phyloP scores from a whole-genome alignment of 495 filamentous ascomycete genomes.

The Penicillium verhagenii region DNA sequence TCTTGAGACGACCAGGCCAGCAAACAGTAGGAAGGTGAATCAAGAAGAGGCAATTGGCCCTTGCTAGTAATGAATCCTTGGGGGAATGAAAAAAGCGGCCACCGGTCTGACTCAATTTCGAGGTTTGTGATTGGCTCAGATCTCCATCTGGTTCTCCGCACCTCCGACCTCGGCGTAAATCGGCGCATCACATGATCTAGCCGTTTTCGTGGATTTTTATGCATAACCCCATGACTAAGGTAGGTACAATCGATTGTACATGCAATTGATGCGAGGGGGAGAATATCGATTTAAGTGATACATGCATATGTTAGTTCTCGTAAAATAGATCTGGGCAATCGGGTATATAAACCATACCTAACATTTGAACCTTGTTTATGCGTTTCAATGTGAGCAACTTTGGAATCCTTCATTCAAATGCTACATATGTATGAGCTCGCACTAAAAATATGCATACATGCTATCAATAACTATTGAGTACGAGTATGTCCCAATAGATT shows the following conservation, averaged over 20 bases:
- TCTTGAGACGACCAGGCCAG: conserved; percentile 34
- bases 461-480: too few species aligned
- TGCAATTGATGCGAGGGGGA: not conserved
- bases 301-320: too few species aligned
- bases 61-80: conserved; percentile 21
- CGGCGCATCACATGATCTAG: conserved; percentile 6
- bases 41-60: conserved; percentile 22
- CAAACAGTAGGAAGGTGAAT: conserved; percentile 15
- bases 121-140: conserved; percentile 25
- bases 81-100: conserved; percentile 27
- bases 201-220: not conserved
- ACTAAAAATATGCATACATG: too few species aligned
- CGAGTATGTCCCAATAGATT: too few species aligned
- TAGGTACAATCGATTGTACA: too few species aligned
- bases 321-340: too few species aligned
- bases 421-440: too few species aligned
- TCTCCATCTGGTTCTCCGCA: conserved; percentile 13
- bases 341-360: too few species aligned
- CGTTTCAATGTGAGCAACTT: too few species aligned
- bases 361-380: too few species aligned
- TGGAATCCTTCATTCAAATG: too few species aligned
- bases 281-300: too few species aligned
- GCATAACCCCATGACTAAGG: not conserved
- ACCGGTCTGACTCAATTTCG: conserved; percentile 29
- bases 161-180: conserved; percentile 36